Evolutionary conservation across 345 rosid genomes (phyloP).

Genomic region (Nephelium lappaceum): DNA sequence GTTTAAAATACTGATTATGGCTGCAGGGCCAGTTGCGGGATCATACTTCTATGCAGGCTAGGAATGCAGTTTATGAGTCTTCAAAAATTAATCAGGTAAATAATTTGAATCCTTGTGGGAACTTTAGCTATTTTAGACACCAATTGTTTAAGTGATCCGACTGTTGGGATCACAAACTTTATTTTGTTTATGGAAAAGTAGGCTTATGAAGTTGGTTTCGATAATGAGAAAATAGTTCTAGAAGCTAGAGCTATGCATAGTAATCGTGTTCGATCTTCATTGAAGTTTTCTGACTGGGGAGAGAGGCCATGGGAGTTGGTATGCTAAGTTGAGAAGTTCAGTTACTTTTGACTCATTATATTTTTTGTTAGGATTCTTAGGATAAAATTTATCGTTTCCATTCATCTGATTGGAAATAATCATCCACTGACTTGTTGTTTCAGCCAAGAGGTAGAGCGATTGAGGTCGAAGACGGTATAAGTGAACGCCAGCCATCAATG

Average conservation of each 20-base stretch:
- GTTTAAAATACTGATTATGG: constrained; percentile 9
- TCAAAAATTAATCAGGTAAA: constrained; percentile 31
- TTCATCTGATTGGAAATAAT: neutral
- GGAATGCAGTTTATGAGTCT: constrained; percentile 23
- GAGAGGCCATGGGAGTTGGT: constrained; percentile 27
- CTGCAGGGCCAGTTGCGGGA: constrained; percentile 39
- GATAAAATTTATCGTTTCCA: neutral
- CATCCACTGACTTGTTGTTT: constrained; percentile 17
- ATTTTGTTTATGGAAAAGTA: constrained; percentile 16
- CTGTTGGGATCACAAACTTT: neutral
- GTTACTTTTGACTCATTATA: constrained; percentile 7
- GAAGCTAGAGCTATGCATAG: constrained; percentile 22
- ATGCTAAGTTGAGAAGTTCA: constrained; percentile 12
- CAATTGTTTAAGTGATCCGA: neutral
- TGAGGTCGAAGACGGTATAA: constrained; percentile 51
- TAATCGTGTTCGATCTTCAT: constrained; percentile 16
- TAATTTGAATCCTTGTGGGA: constrained; percentile 3
- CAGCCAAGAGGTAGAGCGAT: constrained; percentile 65
- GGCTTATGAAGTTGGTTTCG: constrained; percentile 28
- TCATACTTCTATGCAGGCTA: constrained; percentile 23
- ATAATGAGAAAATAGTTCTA: constrained; percentile 20
- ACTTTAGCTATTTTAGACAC: constrained; percentile 1
- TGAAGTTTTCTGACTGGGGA: constrained; percentile 25
- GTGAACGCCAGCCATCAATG: constrained; percentile 58
- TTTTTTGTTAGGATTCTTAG: neutral